These are phyloP conservation scores for Aspergillus coremiiformis DNA, from an alignment of 495 filamentous ascomycete genomes.

Conservation along the genomic window DNA sequence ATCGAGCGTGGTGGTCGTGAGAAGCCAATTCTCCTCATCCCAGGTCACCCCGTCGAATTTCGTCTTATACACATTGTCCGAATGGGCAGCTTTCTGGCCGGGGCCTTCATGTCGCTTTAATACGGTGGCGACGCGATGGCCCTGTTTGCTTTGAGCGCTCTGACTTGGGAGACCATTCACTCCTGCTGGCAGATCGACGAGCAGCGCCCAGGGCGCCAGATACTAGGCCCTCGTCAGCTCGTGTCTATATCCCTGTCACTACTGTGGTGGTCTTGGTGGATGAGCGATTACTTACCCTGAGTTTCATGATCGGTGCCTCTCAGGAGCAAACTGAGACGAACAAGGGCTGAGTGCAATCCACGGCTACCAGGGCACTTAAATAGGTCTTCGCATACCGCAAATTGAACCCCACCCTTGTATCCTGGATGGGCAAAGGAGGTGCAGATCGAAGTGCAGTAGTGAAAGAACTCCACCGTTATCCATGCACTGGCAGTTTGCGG, in stretches of 20 bases:
- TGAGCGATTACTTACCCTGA: neutral
- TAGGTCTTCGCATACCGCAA: neutral
- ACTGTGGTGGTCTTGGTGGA: neutral
- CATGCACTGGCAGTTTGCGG: too few relatives aligned
- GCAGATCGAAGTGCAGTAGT: conserved; percentile 6
- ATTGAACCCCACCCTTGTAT: conserved; percentile 8
- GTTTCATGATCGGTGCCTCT: neutral
- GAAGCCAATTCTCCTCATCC: conserved; percentile 57
- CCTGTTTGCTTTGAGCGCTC: neutral
- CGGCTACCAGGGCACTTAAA: neutral
- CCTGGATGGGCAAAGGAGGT: conserved; percentile 10
- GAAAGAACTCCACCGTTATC: too few relatives aligned
- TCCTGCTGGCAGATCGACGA: neutral
- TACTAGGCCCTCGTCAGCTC: neutral
- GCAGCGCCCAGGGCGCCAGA: neutral
- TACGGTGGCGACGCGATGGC: conserved; percentile 3
- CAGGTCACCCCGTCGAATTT: conserved; percentile 48
- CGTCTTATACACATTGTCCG: conserved; percentile 35
- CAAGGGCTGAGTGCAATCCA: neutral
- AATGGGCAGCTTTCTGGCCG: neutral
- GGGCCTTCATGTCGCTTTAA: conserved; percentile 5
- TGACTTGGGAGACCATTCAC: neutral
- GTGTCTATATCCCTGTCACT: neutral
- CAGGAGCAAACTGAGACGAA: neutral
- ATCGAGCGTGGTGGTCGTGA: conserved; percentile 47